These are phyloP conservation scores for Solanum verrucosum DNA, from an alignment of 257 asterid species.

Conservation along the genomic window DNA sequence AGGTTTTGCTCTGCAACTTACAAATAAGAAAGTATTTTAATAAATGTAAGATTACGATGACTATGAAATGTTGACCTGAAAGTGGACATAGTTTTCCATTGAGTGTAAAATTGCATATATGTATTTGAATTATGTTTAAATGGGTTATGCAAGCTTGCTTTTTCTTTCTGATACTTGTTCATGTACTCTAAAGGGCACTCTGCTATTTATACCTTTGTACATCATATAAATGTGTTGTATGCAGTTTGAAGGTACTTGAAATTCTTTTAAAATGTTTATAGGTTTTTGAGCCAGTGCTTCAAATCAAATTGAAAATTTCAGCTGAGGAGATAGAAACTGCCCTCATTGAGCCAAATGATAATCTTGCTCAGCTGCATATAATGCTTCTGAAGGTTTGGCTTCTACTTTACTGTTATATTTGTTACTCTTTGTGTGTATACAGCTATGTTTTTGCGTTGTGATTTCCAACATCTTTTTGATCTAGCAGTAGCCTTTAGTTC, in stretches of 20 bases:
- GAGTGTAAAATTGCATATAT: not conserved
- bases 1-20: not conserved
- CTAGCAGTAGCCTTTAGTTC: not conserved
- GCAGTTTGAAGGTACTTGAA: not conserved
- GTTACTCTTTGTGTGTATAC: not conserved
- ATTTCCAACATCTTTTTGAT: not conserved
- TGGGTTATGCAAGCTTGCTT: not conserved
- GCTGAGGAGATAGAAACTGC: slow-evolving; percentile 85
- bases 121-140: not conserved
- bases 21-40: not conserved
- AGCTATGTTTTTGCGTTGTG: not conserved
- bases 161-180: not conserved
- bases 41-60: not conserved
- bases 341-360: slow-evolving; percentile 51
- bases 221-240: not conserved
- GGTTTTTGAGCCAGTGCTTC: slow-evolving; percentile 69
- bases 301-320: slow-evolving; percentile 45
- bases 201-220: not conserved
- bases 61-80: not conserved
- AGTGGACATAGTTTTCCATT: not conserved
- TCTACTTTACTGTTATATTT: not conserved
- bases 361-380: slow-evolving; percentile 67
- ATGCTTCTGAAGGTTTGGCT: slow-evolving; percentile 59
- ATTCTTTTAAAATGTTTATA: slow-evolving; percentile 7
- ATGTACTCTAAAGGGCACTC: not conserved